phyloP scores from a whole-genome alignment of 129 eudicot species.

The Ambrosia trifida region DNA sequence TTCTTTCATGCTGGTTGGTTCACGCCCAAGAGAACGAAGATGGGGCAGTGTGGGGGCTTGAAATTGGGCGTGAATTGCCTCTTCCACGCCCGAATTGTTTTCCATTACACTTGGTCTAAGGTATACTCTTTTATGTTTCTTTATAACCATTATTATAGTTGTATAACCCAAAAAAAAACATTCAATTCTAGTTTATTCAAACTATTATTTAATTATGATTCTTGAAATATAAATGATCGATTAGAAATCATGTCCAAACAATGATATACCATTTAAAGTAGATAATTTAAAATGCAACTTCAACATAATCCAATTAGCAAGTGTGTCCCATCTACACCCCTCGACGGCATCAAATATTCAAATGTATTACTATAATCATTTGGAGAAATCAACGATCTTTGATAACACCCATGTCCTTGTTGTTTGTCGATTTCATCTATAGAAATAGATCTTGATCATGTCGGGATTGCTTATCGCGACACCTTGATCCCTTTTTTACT shows the following conservation, averaged over 20 bases:
- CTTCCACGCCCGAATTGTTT: no score
- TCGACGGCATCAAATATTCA: conserved; percentile 34
- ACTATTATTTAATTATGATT: background rate
- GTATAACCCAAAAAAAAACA: no score
- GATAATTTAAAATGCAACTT: background rate
- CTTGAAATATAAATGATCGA: background rate
- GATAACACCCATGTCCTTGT: conserved; percentile 5
- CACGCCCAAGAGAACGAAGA: no score
- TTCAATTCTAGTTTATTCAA: background rate
- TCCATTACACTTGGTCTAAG: no score
- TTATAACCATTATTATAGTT: no score
- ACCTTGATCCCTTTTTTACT: background rate
- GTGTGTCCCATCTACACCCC: background rate
- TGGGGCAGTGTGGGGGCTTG: no score
- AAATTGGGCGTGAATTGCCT: no score
- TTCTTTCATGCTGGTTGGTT: no score
- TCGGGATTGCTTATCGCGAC: background rate
- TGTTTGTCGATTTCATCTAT: background rate
- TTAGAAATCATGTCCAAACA: background rate
- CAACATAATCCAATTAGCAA: background rate
- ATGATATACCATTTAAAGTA: background rate
- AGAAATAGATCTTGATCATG: background rate
- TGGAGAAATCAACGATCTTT: background rate
- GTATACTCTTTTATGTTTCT: no score
- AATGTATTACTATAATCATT: background rate